Evolutionary conservation across 164 flowering plant genomes (phyloP).

Genomic region (Annona cherimola): DNA sequence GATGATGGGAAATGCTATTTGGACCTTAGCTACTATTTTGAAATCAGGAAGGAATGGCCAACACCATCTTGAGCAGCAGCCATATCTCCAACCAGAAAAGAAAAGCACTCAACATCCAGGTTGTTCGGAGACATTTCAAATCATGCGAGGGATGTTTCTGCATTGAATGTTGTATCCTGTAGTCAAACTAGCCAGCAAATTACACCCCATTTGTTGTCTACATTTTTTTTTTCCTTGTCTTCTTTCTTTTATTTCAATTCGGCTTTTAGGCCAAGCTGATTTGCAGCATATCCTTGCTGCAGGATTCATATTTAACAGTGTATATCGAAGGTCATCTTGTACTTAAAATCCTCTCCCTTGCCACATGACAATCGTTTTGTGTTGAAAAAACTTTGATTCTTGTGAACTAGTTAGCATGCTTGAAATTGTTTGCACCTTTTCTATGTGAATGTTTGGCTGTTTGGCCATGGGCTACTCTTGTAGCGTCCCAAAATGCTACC

Average conservation of each 20-base stretch:
- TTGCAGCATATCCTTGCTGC: background rate
- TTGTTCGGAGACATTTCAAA: constrained; percentile 1
- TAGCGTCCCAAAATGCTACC: too few relatives aligned
- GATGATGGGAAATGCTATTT: constrained; percentile 53
- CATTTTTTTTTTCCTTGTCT: background rate
- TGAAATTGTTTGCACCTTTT: background rate
- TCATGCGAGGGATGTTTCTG: background rate
- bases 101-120: background rate
- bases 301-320: background rate
- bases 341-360: background rate
- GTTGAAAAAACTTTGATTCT: background rate
- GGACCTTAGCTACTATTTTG: constrained; percentile 49
- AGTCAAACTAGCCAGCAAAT: background rate
- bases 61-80: background rate
- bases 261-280: background rate
- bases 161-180: constrained; percentile 7
- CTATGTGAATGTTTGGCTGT: background rate
- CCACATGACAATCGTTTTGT: background rate
- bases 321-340: background rate
- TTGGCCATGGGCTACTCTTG: too few relatives aligned
- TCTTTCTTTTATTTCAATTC: background rate
- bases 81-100: background rate
- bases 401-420: background rate
- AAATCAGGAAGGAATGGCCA: constrained; percentile 51
- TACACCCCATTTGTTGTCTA: background rate